phyloP scores from a whole-genome alignment of 2,329 filamentous ascomycete genomes.

The Arachnomyces sp. region DNA sequence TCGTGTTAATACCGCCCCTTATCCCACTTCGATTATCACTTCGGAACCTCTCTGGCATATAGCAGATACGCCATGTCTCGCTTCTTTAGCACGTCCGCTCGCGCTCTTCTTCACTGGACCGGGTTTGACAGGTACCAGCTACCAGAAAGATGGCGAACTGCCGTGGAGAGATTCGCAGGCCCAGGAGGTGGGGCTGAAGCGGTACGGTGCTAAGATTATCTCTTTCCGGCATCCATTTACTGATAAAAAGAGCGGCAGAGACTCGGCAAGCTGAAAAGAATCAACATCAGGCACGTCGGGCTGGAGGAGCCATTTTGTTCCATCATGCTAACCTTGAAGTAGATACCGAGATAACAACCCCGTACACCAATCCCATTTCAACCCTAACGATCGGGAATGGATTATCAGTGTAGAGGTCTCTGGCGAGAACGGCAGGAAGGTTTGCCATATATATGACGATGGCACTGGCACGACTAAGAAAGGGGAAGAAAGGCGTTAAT shows the following conservation, averaged over 20 bases:
- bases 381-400: constrained; percentile 2
- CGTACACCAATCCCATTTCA: constrained; percentile 5
- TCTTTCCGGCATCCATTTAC: neutral
- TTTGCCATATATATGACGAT: constrained; percentile 5
- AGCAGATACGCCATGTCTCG: too few species aligned
- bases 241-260: constrained; percentile 1
- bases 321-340: constrained; percentile 1
- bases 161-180: constrained; percentile 3
- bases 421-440: constrained; percentile 3
- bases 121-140: constrained; percentile 3
- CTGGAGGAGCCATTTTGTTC: neutral
- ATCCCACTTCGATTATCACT: too few species aligned
- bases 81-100: too few species aligned
- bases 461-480: constrained; percentile 5
- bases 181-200: constrained; percentile 1
- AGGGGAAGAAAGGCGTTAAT: constrained; percentile 2
- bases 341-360: constrained; percentile 2
- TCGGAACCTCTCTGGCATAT: too few species aligned
- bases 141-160: constrained; percentile 2
- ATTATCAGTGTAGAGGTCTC: constrained; percentile 5
- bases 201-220: constrained; percentile 1
- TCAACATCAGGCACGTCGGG: constrained; percentile 3
- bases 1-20: too few species aligned
- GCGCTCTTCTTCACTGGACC: constrained; percentile 1
- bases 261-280: constrained; percentile 3